Base-by-base conservation (phyloP, 345 rosid genomes). In the Isatis tinctoria region DNA sequence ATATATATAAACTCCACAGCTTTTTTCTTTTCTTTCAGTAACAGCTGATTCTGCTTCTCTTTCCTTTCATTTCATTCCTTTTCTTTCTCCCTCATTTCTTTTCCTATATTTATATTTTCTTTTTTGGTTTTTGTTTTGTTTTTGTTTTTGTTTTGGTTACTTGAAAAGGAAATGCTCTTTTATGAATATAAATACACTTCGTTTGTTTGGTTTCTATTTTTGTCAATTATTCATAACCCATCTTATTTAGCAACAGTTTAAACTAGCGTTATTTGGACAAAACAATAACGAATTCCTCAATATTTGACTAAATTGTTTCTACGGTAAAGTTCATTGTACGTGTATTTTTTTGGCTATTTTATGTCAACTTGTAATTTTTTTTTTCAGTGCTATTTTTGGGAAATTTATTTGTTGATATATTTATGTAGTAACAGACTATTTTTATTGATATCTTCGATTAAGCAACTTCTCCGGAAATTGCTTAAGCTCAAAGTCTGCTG, bases 401-500 rank as follows among this genome's bases (percentile, higher is more conserved):
- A 37, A 65, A 30, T 14, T 56, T 44, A 12, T 12, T 57, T 20
- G 3, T 7, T 33, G 24, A 57, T 12, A 10, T 45, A 30, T 48
- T 43, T 3, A 45, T 22, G 8, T n/a, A 4, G 26, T 35, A 30
- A 47, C n/a, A 51, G 32, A 20, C 75, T 75, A 69, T 26, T 69
- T 76, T n/a, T 24, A 67, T 63, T 17, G 61, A 49, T 7, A 52
- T n/a, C 17, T 32, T 22, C 24, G 1, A 68, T 24, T 33, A 62
- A 63, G 75, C 75, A 70, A 27, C 52, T 58, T 69, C 51, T 63
- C 39, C 11, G 48, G 63, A 64, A 76, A 76, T 65, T 3, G 72
- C 80, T 77, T 77, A 58, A 66, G 73, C 80, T 51, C 54, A 70
- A 57, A 71, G 76, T 71, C 68, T 57, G 48, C 72, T 47, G 32